Conservation (phyloP, 257 asterid genomes). For the Solanum rostratum region DNA sequence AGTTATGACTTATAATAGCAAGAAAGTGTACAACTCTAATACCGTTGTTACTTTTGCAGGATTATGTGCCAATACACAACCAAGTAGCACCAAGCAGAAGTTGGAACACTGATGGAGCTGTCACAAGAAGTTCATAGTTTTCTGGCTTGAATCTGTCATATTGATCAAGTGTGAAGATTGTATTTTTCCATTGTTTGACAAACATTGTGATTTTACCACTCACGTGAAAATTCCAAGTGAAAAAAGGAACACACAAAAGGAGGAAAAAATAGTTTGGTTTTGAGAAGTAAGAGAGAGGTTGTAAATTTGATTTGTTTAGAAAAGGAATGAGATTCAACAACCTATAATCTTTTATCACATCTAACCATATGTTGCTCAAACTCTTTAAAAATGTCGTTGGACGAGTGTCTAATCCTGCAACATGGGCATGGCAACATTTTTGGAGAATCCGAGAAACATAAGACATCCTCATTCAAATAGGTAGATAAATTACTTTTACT, state of each 20-base stretch:
- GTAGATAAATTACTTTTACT: neutral
- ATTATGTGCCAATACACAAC: slow-evolving; percentile 22
- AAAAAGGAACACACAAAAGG: neutral
- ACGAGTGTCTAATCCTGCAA: neutral
- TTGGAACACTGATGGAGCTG: slow-evolving; percentile 22
- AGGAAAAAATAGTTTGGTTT: neutral
- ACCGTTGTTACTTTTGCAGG: slow-evolving; percentile 20
- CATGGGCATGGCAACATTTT: neutral
- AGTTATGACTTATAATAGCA: neutral
- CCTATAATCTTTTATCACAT: neutral
- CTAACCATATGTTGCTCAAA: neutral
- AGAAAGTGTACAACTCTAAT: neutral
- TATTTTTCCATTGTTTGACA: neutral
- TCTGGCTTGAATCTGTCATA: neutral
- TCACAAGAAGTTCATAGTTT: slow-evolving; percentile 12
- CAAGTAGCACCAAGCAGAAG: slow-evolving; percentile 31
- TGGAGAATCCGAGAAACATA: neutral
- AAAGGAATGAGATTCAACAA: neutral
- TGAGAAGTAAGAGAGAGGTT: neutral
- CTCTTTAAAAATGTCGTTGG: neutral
- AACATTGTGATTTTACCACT: neutral
- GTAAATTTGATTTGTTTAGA: neutral
- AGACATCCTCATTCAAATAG: neutral
- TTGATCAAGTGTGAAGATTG: neutral
- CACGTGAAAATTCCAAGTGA: neutral